Base-by-base conservation (phyloP, 2,329 filamentous ascomycete species). In the Aspergillus persii region DNA sequence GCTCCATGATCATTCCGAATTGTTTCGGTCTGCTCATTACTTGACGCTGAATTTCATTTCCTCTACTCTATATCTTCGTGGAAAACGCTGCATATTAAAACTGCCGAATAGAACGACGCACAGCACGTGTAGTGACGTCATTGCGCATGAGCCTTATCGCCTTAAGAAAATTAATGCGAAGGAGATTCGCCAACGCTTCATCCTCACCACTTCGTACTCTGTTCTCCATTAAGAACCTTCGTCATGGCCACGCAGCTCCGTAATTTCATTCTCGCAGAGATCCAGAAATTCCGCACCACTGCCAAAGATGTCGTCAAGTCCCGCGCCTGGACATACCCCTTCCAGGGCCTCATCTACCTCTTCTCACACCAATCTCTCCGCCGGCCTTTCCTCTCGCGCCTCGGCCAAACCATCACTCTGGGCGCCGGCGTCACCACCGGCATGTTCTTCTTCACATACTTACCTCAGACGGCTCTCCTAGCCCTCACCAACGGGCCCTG, bases 361-460 rank as follows among this genome's bases (percentile, higher is more conserved):
- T 66, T 81, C 66, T 76, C 80, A 9, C 83, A 88, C 73, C 81
- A 79, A 63, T 76, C 77, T 36, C 80, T 89, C 61, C 86, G 84
- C 82, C 79, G 79, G 48, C 87, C 87, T 0, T 79, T 89, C 50
- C 76, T 79, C 29, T 77, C 79, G n/a, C 83, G 83, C 54, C 77
- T 88, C 39, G 73, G 80, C 2, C 82, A 84, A 2, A 92, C 89
- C 30, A 66, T 96, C 53, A 82, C 84, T 1, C 83, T 96, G 2
- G 92, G 90, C 12, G 75, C 88, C 8, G 84, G 85, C 49, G 87
- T 97, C 50, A 88, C 93, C 1, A 81, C 81, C 9, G 81, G 85
- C 74, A 96, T 97, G 91, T 97, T 98, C 77, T 80, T 89, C 66
- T 87, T 97, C 72, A 90, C 92, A 52, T 97, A 96, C 73, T 71